phyloP scores from a whole-genome alignment of 2,329 filamentous ascomycete genomes.

The Cercospora berteroae region DNA sequence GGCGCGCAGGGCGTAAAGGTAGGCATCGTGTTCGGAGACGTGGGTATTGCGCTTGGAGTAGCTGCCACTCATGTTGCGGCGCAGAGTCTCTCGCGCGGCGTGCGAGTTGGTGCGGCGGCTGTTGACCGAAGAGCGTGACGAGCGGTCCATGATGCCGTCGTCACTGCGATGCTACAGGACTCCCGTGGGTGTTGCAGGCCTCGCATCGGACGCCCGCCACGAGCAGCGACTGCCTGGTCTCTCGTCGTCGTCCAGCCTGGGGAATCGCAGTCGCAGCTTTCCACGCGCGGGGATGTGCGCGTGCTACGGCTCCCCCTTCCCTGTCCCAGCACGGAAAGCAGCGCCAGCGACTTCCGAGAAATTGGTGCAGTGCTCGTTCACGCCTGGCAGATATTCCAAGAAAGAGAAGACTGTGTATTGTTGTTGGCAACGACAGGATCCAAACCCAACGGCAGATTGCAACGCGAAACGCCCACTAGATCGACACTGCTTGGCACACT shows the following conservation, averaged over 20 bases:
- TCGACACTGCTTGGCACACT: background rate
- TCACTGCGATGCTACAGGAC: background rate
- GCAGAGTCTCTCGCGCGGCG: slow-evolving; percentile 40
- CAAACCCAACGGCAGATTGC: background rate
- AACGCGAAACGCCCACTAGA: slow-evolving; percentile 1
- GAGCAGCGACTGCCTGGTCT: background rate
- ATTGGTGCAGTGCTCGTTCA: background rate
- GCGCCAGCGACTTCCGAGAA: background rate
- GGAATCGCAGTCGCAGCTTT: background rate
- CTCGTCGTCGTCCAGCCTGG: background rate
- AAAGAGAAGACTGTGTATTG: background rate
- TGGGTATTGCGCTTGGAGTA: slow-evolving; percentile 21
- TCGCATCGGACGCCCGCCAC: background rate
- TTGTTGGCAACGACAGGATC: background rate
- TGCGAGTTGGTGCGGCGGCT: slow-evolving; percentile 45
- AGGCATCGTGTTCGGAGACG: slow-evolving; percentile 70
- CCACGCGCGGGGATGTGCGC: slow-evolving; percentile 2
- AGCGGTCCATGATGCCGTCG: slow-evolving; percentile 29
- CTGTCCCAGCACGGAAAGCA: background rate
- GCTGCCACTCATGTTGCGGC: slow-evolving; percentile 42
- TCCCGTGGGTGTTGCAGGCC: background rate
- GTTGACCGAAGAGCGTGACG: slow-evolving; percentile 36
- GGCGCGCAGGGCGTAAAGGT: slow-evolving; percentile 83
- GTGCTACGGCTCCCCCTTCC: background rate
- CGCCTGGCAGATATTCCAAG: background rate